Base-by-base conservation (phyloP, 495 filamentous ascomycete genomes). In the Penicillium ochrochloron region DNA sequence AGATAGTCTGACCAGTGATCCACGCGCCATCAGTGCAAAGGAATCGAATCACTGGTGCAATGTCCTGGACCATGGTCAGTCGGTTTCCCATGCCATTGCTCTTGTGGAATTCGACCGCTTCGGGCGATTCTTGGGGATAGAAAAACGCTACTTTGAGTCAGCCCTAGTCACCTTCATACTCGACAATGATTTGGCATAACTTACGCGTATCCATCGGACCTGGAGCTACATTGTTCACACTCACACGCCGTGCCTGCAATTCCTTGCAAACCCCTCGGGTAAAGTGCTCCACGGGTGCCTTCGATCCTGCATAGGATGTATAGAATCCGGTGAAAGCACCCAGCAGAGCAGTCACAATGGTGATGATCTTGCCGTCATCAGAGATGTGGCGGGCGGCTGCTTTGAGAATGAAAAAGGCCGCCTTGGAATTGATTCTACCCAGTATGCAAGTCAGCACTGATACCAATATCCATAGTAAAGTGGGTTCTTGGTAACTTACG, bases 201-300 rank as follows among this genome's bases (percentile, higher is more conserved):
- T 60, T 73, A 76, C 75, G 76, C 7, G 78, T 80, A 65, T 80
- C 76, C 75, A 78, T 82, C 0, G 75, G 79, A 0, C 78, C 76
- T 1, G 75, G 77, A 8, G 72, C 77, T 48, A 79, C 66, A 46
- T 73, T 72, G 62, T 78, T 77, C 21, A 79, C 74, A 29, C 73
- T 75, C 53, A 80, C 65, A 3, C 70, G 62, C 25, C 70, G 72
- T n/a, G 51, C 44, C 50, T 74, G 70, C 35, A 81, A 73, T 59
- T 80, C 78, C 59, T 81, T 80, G 64, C 68, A 68, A 29, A 76
- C 67, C n/a, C 75, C 75, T 23, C 73, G 66, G n/a, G 75, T 77
- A 59, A 76, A 77, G 59, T 78, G 74, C 66, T 80, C 77, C 23
- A 77, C 78, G 0, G 76, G 75, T 2, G 75, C 77, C 50, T 80